Evolutionary conservation across 176 grass and related monocot genomes (phyloP).

Genomic region (Otatea glauca): DNA sequence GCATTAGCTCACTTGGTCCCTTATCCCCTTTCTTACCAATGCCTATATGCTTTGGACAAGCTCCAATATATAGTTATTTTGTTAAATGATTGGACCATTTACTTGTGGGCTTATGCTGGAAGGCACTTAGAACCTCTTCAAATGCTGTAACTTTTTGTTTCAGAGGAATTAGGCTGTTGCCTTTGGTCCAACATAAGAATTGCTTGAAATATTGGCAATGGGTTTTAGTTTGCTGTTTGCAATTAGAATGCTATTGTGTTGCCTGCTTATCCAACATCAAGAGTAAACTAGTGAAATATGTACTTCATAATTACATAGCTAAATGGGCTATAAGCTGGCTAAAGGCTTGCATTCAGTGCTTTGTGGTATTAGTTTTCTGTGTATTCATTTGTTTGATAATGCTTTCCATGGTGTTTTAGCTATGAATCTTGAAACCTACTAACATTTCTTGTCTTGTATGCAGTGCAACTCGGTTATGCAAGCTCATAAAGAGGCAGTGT

Average conservation of each 20-base stretch:
- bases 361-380: background rate
- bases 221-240: background rate
- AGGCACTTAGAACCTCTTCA: conserved; percentile 20
- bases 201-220: background rate
- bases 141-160: background rate
- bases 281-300: background rate
- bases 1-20: background rate
- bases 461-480: conserved; percentile 86
- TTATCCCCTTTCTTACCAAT: background rate
- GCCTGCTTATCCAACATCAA: background rate
- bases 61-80: background rate
- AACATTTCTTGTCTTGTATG: conserved; percentile 42
- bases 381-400: conserved; percentile 11
- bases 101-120: background rate
- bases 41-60: background rate
- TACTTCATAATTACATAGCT: conserved; percentile 10
- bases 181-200: conserved; percentile 5
- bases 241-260: conserved; percentile 4
- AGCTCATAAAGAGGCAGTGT: conserved; percentile 85
- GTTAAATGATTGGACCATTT: background rate
- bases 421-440: conserved; percentile 7
- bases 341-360: conserved; percentile 20
- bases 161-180: background rate
- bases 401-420: background rate
- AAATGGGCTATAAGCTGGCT: conserved; percentile 24